Evolutionary conservation across 768 basidiomycete species (phyloP), one percentile per base, ranked within the genome.

Genomic region (Serendipita sp.): DNA sequence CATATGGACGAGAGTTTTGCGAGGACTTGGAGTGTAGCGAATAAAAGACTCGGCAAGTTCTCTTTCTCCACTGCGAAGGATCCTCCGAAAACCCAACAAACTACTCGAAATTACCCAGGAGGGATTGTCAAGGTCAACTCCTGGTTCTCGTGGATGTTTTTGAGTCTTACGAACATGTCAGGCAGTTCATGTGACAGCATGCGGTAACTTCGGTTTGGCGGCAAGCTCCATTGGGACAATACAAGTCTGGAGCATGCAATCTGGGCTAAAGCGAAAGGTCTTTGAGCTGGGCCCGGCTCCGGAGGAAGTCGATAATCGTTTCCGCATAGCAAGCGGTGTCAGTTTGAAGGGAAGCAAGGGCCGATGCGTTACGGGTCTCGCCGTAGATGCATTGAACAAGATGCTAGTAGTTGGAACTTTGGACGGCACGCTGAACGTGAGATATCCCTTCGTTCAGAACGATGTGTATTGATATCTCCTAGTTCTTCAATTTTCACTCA

Each of bases 401-500:
- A 72, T 77, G 2, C 79, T 97, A 13, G 81, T 98, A 53, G 93
- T 86, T 4, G 83, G 84, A 64, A 97, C 95, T 1, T 74, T 88
- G 42, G 91, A 94, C 71, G 96, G 96, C 33, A 88, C 85, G 3
- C 72, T 97, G 60, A 90, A 91, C 69, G 95, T 94, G 68, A 62
- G 87, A 78, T 1, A 34, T 50, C n/a, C 3, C n/a, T 38, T 33
- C 61, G 13, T 31, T 45, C 3, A 38, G 24, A 41, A n/a, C 20
- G 42, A 17, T 62, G 13, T 31, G 33, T 22, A 38, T 22, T 53
- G 3, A 9, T 30, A 42, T 50, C 14, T 20, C 24, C 3, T 67
- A 99, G 94, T 97, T 97, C 75, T 99, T 98, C 68, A 88, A 98
- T 71, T 98, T 99, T 73, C 90, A 95, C 68, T 84, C 86, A 2